Conservation (phyloP, 768 basidiomycete genomes). For the Phylloporus sp. region DNA sequence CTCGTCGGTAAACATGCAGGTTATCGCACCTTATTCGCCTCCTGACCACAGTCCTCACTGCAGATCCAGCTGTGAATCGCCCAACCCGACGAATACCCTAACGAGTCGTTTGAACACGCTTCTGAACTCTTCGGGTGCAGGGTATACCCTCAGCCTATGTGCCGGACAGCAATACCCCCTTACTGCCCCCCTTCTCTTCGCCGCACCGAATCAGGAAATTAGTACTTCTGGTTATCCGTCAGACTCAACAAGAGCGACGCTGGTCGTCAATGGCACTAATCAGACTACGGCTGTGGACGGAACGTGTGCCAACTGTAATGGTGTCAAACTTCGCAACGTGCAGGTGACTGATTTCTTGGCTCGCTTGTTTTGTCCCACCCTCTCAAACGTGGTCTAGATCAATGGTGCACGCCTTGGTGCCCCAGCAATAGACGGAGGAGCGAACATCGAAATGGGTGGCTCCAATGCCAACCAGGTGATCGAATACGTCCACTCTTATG, state of each 20-base stretch:
- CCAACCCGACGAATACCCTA: conserved; percentile 57
- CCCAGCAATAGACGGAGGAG: conserved; percentile 55
- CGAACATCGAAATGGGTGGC: conserved; percentile 85
- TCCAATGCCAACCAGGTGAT: conserved; percentile 66
- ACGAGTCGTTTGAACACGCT: conserved; percentile 64
- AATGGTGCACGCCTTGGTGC: conserved; percentile 64
- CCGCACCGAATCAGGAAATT: conserved; percentile 72
- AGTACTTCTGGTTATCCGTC: conserved; percentile 75
- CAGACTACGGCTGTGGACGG: conserved; percentile 75
- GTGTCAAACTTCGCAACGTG: conserved; percentile 64
- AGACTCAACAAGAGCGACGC: conserved; percentile 59
- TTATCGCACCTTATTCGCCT: neutral
- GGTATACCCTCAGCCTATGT: conserved; percentile 67
- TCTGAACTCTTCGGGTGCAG: conserved; percentile 61
- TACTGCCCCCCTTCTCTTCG: conserved; percentile 62
- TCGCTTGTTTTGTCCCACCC: neutral
- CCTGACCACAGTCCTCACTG: conserved; percentile 7
- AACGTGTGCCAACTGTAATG: conserved; percentile 54
- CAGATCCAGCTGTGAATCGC: conserved; percentile 28
- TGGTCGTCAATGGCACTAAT: conserved; percentile 65
- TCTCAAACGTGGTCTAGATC: conserved; percentile 42
- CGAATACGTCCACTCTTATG: conserved; percentile 70
- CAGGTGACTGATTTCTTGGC: conserved; percentile 43
- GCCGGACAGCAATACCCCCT: conserved; percentile 59
- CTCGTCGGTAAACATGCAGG: conserved; percentile 7